Percentiles rank a stretch among this genome's conserved stretches.
phyloP scores from a whole-genome alignment of 2,329 filamentous ascomycete species.

The Phialophora macrospora region DNA sequence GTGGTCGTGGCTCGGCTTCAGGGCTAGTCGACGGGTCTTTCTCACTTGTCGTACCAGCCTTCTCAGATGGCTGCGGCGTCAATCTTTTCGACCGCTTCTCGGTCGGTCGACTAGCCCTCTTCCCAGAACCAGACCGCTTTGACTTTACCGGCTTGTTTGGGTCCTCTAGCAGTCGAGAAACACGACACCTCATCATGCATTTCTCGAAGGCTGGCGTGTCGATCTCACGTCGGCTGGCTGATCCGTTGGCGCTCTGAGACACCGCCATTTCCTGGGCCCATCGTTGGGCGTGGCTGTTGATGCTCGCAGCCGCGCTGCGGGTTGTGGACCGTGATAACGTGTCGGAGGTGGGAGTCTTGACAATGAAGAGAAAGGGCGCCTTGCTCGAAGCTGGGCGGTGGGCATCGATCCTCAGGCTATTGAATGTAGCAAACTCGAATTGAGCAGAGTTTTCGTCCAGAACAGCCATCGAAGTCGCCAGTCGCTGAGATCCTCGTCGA shows the following conservation, averaged over 20 bases:
- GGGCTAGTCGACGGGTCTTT: slow-evolving; percentile 2
- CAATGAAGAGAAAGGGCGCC: slow-evolving; percentile 19
- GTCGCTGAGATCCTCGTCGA: not conserved
- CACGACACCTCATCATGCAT: slow-evolving; percentile 25
- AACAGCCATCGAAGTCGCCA: slow-evolving; percentile 2
- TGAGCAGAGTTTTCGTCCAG: slow-evolving; percentile 14
- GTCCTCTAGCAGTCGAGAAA: slow-evolving; percentile 22
- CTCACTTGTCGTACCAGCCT: not conserved
- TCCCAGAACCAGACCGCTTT: slow-evolving; percentile 7
- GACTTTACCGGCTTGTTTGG: slow-evolving; percentile 11
- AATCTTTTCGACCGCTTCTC: not conserved
- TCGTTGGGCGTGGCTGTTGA: slow-evolving; percentile 29
- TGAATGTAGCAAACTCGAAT: slow-evolving; percentile 21
- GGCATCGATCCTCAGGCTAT: slow-evolving; percentile 13
- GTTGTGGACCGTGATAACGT: slow-evolving; percentile 24
- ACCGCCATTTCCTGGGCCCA: slow-evolving; percentile 24
- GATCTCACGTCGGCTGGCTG: not conserved
- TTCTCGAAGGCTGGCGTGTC: slow-evolving; percentile 20
- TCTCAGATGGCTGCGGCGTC: slow-evolving; percentile 4
- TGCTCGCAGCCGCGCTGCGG: slow-evolving; percentile 28
- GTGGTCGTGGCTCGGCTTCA: not conserved
- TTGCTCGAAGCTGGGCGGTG: slow-evolving; percentile 8
- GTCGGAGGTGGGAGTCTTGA: slow-evolving; percentile 13
- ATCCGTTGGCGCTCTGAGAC: slow-evolving; percentile 8
- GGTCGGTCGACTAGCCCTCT: not conserved